Conservation (phyloP, 345 rosid genomes). For the Brassica napus region Da-Ae NC_063435.1:22763001-22763500, state of each 20-base stretch:
- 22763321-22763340: constrained; percentile 45
- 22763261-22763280: constrained; percentile 43
- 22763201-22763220: constrained; percentile 37
- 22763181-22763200: constrained; percentile 26
- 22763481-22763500: constrained; percentile 32
- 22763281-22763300: constrained; percentile 46
- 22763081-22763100: constrained; percentile 39
- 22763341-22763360: constrained; percentile 42
- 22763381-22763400: constrained; percentile 44
- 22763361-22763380: constrained; percentile 37
- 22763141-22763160: constrained; percentile 29
- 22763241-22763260: constrained; percentile 29
- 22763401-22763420: constrained; percentile 46
- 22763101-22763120: constrained; percentile 42
- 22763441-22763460: constrained; percentile 37
- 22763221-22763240: constrained; percentile 29
- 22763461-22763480: constrained; percentile 38
- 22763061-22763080: neutral
- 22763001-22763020: neutral
- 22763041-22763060: neutral
- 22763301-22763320: constrained; percentile 39
- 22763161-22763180: neutral
- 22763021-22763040: constrained; percentile 1
- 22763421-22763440: constrained; percentile 45
- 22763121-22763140: constrained; percentile 39